Percentiles rank a stretch among this genome's conserved stretches.
These are phyloP conservation scores for Coniosporium tulheliwenetii DNA, from an alignment of 2,329 filamentous ascomycete genomes.

Conservation along the genomic window DNA sequence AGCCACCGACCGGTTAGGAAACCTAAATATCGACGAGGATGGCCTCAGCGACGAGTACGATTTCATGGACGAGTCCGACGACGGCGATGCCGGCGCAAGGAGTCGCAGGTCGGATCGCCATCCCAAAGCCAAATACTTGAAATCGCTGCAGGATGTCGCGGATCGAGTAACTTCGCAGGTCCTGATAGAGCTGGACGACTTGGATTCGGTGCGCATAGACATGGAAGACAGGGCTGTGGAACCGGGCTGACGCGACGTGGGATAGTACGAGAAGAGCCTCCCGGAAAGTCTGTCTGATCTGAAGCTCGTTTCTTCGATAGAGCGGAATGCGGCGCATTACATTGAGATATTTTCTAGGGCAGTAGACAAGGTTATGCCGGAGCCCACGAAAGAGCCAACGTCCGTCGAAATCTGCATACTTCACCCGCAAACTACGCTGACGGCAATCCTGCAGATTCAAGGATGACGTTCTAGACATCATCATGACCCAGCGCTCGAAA, in stretches of 20 bases:
- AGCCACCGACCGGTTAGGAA: slow-evolving; percentile 67
- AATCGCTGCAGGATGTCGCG: slow-evolving; percentile 72
- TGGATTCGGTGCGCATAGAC: slow-evolving; percentile 45
- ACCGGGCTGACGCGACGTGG: slow-evolving; percentile 3
- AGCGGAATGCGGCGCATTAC: slow-evolving; percentile 87
- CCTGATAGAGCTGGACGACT: slow-evolving; percentile 76
- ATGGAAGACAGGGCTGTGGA: neutral
- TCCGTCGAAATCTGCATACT: slow-evolving; percentile 25
- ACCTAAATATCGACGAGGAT: slow-evolving; percentile 76
- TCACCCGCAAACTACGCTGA: neutral
- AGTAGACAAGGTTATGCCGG: slow-evolving; percentile 73
- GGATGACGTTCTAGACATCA: slow-evolving; percentile 89
- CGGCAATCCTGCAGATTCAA: slow-evolving; percentile 55
- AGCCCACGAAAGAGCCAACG: slow-evolving; percentile 61
- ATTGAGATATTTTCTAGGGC: slow-evolving; percentile 81
- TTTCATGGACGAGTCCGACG: slow-evolving; percentile 72
- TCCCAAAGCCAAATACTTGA: slow-evolving; percentile 74
- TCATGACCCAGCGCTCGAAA: slow-evolving; percentile 80
- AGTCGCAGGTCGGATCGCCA: slow-evolving; percentile 1
- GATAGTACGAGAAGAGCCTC: slow-evolving; percentile 58
- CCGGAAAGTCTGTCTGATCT: slow-evolving; percentile 41
- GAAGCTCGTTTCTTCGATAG: slow-evolving; percentile 68
- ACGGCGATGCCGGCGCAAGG: slow-evolving; percentile 29
- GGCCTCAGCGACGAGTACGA: slow-evolving; percentile 82
- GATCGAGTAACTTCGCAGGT: slow-evolving; percentile 66